Evolutionary conservation across 208 protist species (phyloP).

Genomic region (Leishmania braziliensis): DNA sequence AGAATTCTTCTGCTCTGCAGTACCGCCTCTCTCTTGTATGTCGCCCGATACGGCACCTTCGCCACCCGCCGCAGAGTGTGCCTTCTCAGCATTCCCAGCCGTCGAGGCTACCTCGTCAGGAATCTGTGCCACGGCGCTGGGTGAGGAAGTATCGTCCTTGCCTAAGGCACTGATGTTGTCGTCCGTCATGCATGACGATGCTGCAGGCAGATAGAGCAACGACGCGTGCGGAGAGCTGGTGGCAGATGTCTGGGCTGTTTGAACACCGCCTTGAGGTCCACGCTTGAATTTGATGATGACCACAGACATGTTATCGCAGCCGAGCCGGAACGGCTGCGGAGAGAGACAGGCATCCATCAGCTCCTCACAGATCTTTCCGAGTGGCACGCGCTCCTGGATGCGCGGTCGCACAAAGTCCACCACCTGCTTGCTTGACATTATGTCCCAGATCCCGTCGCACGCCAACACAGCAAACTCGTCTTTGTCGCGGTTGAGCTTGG

Average conservation of each 20-base stretch:
- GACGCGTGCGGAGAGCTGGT: background rate
- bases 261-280: conserved; percentile 14
- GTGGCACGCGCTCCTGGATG: conserved; percentile 62
- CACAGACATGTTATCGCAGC: conserved; percentile 94
- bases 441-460: conserved; percentile 94
- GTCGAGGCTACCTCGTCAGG: background rate
- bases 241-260: background rate
- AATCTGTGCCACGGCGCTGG: background rate
- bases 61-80: background rate
- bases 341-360: conserved; percentile 86
- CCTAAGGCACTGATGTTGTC: background rate
- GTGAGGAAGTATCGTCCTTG: background rate
- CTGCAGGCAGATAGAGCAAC: background rate
- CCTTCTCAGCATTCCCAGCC: too few relatives aligned
- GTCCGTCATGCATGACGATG: background rate
- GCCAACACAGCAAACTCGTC: conserved; percentile 92
- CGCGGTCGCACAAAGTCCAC: conserved; percentile 75
- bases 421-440: conserved; percentile 89
- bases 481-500: conserved; percentile 67
- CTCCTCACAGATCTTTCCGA: conserved; percentile 65
- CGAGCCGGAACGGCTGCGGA: conserved; percentile 78
- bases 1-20: background rate
- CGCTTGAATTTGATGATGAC: conserved; percentile 90
- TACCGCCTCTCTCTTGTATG: background rate
- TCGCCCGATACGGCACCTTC: background rate